Evolutionary conservation across 2,329 filamentous ascomycete genomes (phyloP), one percentile per base, ranked within the genome.

Genomic region (Pyricularia sp.): DNA sequence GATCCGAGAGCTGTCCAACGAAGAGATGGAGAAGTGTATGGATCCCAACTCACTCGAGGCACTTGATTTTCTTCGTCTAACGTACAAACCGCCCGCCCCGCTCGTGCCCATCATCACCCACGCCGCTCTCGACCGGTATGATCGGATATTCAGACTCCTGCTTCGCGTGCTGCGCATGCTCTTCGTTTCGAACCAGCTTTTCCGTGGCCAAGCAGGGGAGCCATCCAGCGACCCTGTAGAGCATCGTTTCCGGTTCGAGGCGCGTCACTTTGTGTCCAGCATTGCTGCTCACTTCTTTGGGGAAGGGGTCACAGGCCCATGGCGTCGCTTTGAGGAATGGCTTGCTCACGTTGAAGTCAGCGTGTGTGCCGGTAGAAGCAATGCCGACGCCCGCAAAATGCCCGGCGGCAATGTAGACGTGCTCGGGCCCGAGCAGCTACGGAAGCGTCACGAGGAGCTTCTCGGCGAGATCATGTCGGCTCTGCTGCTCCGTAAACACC

Each of bases 61-160:
- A 0, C 80, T 97, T n/a, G 94, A 97, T 75, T 97, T 99, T 71
- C 79, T 99, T 19, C 86, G 91, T 1, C 78, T 99, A 8, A 89
- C 92, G 60, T 97, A 97, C 75, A 89, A 88, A 55, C 82, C 92
- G 0, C 88, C 92, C 0, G 75, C 83, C 0, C 85, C 90, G 0
- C 78, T 97, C 0, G 81, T 87, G 55, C 80, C 86, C 0, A 82
- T 97, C 67, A 87, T 99, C 57, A 92, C 91, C 0, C 80, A 85
- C 0, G 74, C 80, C 0, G 82, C 88, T 1, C 77, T 97, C 12
- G 78, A 86, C 65, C 91, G 91, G 69, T 97, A 97, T 71, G 94
- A 97, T 73, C 81, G 82, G 61, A 82, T 97, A 44, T 97, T 97
- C 78, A 89, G 87, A 70, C 82, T 91, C 19, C 78, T 97, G 0